Evolutionary conservation across 1,139 yeast species (phyloP).

Genomic region (Zygotorulaspora mrakii): DNA sequence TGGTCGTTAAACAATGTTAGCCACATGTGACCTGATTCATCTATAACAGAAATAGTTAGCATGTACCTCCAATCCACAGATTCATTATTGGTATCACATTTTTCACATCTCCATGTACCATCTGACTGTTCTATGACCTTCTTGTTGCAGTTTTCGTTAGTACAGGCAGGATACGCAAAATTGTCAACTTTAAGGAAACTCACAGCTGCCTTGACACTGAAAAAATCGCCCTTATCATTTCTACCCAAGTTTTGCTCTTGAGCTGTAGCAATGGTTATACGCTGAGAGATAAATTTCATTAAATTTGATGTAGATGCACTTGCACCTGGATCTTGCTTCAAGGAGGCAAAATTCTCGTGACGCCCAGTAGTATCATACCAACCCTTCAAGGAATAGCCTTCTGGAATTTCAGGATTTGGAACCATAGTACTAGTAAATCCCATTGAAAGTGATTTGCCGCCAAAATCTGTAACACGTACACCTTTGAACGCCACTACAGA

Average conservation of each 20-base stretch:
- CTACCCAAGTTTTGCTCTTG: conserved; percentile 68
- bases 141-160: conserved; percentile 68
- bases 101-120: conserved; percentile 90
- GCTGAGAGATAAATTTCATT: conserved; percentile 40
- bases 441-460: conserved; percentile 80
- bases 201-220: conserved; percentile 68
- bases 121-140: conserved; percentile 73
- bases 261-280: conserved; percentile 66
- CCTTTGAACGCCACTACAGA: conserved; percentile 91
- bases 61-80: conserved; percentile 79
- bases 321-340: conserved; percentile 44
- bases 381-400: conserved; percentile 83
- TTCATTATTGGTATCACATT: conserved; percentile 67
- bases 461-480: conserved; percentile 83
- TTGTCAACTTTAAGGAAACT: conserved; percentile 68
- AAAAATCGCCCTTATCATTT: conserved; percentile 75
- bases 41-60: conserved; percentile 66
- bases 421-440: conserved; percentile 73
- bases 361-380: conserved; percentile 89
- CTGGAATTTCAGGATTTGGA: conserved; percentile 83
- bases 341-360: conserved; percentile 56
- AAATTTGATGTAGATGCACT: conserved; percentile 33
- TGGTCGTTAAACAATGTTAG: conserved; percentile 82
- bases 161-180: conserved; percentile 90
- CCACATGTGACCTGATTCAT: conserved; percentile 82